Base-by-base conservation (phyloP, 164 flowering plant genomes). In the Liriodendron chinense region DNA sequence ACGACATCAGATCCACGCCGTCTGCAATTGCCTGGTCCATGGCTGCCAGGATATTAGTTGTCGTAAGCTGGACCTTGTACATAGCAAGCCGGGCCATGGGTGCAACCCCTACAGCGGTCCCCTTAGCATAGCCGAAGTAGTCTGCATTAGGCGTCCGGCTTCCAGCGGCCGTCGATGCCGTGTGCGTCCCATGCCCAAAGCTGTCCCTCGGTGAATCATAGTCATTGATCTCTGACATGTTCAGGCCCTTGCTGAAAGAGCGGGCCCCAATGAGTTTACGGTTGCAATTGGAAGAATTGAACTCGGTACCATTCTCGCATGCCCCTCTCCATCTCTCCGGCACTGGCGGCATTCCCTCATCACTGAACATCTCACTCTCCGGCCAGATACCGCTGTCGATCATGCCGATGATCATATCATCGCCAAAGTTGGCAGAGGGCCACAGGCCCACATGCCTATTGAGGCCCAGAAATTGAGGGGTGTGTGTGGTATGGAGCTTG, bases 171-270 rank as follows among this genome's bases (percentile, higher is more conserved):
- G 95, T 94, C 2, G 89, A 83, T 2, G 94, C 71, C 0, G 98
- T 94, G 79, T 94, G 98, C 25, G 92, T 90, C 14, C 98, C 98
- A 74, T 94, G 98, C 1, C 98, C 98, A 24, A 90, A 89, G 65
- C 84, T 89, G 56, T 94, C 98, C 66, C 92, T 85, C 0, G 98
- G 92, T 25, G 79, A 77, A 65, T 64, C 74, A 62, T 76, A 76
- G 48, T 76, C 78, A 9, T 61, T 4, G 3, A 21, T 66, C 4
- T 16, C 43, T 0, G 78, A 61, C 21, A 75, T 69, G 53, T 61
- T 75, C 3, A 14, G 47, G 13, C 18, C 70, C 74, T 56, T 72
- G 49, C 61, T 74, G 61, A 74, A 79, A 13, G 74, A 74, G 2
- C 78, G 73, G 13, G 80, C 80, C 13, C 80, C 76, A 48, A 78